Base-by-base conservation (phyloP, 2,329 filamentous ascomycete species). In the Nothomitra cinnamomea region DNA sequence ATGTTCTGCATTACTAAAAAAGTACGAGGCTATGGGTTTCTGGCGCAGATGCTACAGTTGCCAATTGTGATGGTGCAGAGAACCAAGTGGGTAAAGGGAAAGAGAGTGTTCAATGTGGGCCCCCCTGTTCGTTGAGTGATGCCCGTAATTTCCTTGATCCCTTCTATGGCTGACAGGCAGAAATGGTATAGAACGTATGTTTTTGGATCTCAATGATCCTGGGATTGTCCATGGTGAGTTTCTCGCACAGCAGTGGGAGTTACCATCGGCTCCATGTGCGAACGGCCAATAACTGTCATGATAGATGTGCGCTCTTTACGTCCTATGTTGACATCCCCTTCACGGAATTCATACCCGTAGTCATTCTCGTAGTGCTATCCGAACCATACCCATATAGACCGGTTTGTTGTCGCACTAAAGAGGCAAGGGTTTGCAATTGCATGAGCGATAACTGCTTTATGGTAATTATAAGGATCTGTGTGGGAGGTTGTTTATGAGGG, bases 1-100 rank as follows among this genome's bases (percentile, higher is more conserved):
- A 94, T 98, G 85, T 88, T 85, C 6, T 96, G 90, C 66, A 96
- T 98, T 65, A 95, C 89, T 24, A 90, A 95, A 73, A 96, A 98
- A 71, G 74, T 96, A 47, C 74, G 92, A 38, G 92, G 92, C 12
- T 98, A 96, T 64, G 92, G 90, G 8, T 94, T 95, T 64, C 63
- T 94, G 19, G 85, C 87, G 57, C 92, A 95, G 80, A 96, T 98
- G 92, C 70, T 94, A 57, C 92, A 98, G 72, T 76, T 96, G 60
- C 92, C 92, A 0, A 92, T 96, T 59, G 85, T 96, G n/a, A 79
- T 89, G 66, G 71, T 96, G 28, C 92, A 96, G 71, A 78, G 86
- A 57, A 88, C 85, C 3, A 78, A 74, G 56, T 87, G 80, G 72
- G 79, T 96, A 38, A 77, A 81, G 53, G 81, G 82, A 19, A 78